Evolutionary conservation across 768 basidiomycete species (phyloP).

Genomic region (Pholiota microspora): DNA sequence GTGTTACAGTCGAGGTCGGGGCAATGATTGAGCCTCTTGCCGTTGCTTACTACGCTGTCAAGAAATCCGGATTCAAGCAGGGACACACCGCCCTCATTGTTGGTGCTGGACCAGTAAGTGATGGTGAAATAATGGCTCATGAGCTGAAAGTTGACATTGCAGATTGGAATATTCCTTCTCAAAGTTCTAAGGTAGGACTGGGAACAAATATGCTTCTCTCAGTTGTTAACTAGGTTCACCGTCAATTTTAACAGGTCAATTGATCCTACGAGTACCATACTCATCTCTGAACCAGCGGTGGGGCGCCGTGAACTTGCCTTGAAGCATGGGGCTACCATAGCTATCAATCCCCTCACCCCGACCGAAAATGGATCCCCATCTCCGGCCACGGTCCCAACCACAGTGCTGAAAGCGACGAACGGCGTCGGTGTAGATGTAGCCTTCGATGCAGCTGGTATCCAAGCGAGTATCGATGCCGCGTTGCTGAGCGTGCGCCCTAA

Average conservation of each 20-base stretch:
- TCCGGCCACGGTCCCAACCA: neutral
- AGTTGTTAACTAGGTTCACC: no score
- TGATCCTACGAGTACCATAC: neutral
- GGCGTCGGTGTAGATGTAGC: constrained; percentile 40
- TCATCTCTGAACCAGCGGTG: neutral
- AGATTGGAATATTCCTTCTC: constrained; percentile 39
- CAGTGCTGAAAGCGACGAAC: constrained; percentile 21
- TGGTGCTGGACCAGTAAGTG: constrained; percentile 44
- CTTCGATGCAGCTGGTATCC: constrained; percentile 46
- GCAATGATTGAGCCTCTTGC: constrained; percentile 47
- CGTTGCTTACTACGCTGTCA: constrained; percentile 44
- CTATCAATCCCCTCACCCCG: constrained; percentile 30
- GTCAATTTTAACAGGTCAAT: neutral
- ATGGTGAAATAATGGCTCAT: no score
- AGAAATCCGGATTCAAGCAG: constrained; percentile 33
- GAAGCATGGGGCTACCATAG: constrained; percentile 35
- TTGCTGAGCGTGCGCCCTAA: constrained; percentile 33
- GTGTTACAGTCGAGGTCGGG: constrained; percentile 43
- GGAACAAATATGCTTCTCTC: no score
- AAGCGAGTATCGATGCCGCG: constrained; percentile 34
- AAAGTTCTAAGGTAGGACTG: constrained; percentile 36
- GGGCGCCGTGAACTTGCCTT: constrained; percentile 34
- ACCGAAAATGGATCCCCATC: constrained; percentile 12
- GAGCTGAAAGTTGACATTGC: no score
- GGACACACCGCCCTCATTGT: constrained; percentile 39